These are phyloP conservation scores for Plenodomus lindquistii DNA, from an alignment of 2,329 filamentous ascomycete genomes.

Conservation along the genomic window DNA sequence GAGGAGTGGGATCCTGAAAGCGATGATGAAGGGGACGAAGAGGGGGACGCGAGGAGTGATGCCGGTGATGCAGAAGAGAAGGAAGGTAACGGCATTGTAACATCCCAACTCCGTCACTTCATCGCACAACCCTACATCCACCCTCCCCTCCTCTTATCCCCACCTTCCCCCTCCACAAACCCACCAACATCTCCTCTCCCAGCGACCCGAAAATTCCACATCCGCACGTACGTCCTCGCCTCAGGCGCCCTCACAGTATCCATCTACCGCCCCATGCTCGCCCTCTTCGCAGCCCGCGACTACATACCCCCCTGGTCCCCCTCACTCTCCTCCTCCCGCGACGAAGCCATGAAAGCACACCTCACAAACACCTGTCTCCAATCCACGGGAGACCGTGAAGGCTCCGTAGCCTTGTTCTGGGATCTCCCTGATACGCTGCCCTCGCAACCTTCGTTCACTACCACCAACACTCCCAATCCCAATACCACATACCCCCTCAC, in stretches of 20 bases:
- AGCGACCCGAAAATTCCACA: constrained; percentile 81
- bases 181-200: background rate
- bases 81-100: constrained; percentile 64
- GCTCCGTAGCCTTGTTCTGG: constrained; percentile 77
- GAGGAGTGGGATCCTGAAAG: constrained; percentile 84
- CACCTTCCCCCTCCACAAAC: constrained; percentile 12
- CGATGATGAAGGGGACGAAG: constrained; percentile 59
- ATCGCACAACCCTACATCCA: constrained; percentile 94
- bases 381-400: constrained; percentile 57
- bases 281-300: constrained; percentile 78
- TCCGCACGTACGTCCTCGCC: constrained; percentile 87
- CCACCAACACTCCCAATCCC: background rate
- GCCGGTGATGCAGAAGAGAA: constrained; percentile 36
- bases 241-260: constrained; percentile 77
- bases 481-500: background rate
- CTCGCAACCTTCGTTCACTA: constrained; percentile 16
- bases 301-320: constrained; percentile 67
- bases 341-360: constrained; percentile 67
- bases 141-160: constrained; percentile 74
- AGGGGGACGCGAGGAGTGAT: constrained; percentile 44
- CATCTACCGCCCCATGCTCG: constrained; percentile 89
- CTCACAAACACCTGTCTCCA: constrained; percentile 97
- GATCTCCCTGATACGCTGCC: constrained; percentile 54
- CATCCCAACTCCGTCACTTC: constrained; percentile 93
- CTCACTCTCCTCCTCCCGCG: constrained; percentile 20